phyloP scores from a whole-genome alignment of 78 protist genomes.

The Reticulomyxa filosa region DNA sequence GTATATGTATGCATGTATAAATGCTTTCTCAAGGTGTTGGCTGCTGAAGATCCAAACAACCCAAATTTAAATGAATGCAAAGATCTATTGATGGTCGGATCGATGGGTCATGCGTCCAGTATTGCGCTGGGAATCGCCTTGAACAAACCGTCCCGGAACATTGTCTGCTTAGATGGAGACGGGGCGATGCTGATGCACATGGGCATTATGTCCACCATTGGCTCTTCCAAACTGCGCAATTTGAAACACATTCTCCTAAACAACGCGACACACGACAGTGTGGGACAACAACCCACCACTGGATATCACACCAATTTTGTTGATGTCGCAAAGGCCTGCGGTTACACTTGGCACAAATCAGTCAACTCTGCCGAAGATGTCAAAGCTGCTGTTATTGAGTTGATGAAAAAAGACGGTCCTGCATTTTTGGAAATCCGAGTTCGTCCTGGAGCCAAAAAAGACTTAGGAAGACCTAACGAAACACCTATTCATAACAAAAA shows the following conservation, averaged over 20 bases:
- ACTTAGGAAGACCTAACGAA: conserved; percentile 34
- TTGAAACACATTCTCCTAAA: conserved; percentile 25
- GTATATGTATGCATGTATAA: too few species aligned
- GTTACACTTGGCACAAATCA: too few species aligned
- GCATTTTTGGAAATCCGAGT: conserved; percentile 20
- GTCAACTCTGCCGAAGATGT: too few species aligned
- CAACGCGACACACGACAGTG: conserved; percentile 40
- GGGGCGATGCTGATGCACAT: conserved; percentile 38
- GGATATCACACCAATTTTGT: too few species aligned
- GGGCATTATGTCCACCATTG: conserved; percentile 22
- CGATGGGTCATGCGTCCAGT: conserved; percentile 29
- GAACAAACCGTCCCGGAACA: conserved; percentile 4
- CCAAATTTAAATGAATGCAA: too few species aligned
- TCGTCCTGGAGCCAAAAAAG: conserved; percentile 13
- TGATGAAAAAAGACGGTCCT: too few species aligned
- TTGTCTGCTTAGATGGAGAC: conserved; percentile 33
- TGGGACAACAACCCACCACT: conserved; percentile 27
- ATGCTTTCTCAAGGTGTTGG: too few species aligned
- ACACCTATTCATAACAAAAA: conserved; percentile 26
- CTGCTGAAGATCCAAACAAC: too few species aligned
- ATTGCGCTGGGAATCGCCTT: conserved; percentile 40
- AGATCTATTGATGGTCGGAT: conserved; percentile 33
- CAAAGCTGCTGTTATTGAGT: too few species aligned
- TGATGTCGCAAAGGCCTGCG: too few species aligned
- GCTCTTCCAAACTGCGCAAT: neutral